Evolutionary conservation across 345 rosid species (phyloP), one percentile per base, ranked within the genome.

Genomic region (Brassica carinata): DNA sequence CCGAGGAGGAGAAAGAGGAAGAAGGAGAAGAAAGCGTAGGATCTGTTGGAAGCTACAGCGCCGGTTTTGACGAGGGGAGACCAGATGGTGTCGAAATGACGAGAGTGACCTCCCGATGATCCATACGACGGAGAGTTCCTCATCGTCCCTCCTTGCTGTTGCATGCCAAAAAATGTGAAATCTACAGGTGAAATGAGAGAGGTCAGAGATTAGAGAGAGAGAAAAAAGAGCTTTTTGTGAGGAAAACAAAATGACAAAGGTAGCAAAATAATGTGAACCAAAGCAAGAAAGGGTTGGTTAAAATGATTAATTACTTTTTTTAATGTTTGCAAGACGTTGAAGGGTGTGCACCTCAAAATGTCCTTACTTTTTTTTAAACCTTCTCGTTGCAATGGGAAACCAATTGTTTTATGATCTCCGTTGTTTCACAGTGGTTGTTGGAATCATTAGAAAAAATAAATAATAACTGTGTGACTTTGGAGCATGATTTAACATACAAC

Each of bases 1-100:
- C 94, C 89, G 92, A 85, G 78, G 74, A 92, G 72, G 79, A 94
- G 85, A 82, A 91, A 67, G 64, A 87, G 26, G 74, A 86, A 13
- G 82, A 87, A 19, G 79, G 86, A 69, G 70, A 85, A 36, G 59
- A 84, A 57, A 38, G 80, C 86, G 27, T 88, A 85, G 33, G 86
- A 75, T 82, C 86, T 79, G 76, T 29, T 75, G 2, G 83, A 80
- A 71, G 80, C 72, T 14, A n/a, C 63, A 1, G 90, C 80, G 1
- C 87, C 72, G 13, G 87, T 72, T 76, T 77, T 88, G 34, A 58
- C 53, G 8, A 83, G 83, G n/a, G 89, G 86, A 76, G 82, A 83
- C 81, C 66, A 73, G n/a, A 82, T 84, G 17, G 78, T 67, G 3
- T 90, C 97, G 69, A 81, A 77, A 65, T 79, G 77, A 51, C 76